Evolutionary conservation across 2,329 filamentous ascomycete species (phyloP).

Genomic region (Cyclaneusma minus): DNA sequence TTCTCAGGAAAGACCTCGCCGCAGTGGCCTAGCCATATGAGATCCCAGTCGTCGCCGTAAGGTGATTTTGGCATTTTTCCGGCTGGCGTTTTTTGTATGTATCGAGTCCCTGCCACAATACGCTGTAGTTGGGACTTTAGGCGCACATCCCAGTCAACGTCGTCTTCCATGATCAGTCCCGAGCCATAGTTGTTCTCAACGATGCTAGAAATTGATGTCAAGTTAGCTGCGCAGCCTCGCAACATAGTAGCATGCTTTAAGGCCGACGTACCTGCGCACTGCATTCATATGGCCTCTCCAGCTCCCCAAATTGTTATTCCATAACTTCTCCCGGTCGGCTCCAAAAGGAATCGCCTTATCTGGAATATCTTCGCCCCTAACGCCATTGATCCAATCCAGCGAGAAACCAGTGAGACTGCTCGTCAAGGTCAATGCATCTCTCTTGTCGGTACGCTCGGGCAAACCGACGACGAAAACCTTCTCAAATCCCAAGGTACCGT

Average conservation of each 20-base stretch:
- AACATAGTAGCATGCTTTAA: too few relatives aligned
- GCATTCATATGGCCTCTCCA: conserved; percentile 26
- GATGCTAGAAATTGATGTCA: conserved; percentile 12
- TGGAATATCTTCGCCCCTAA: conserved; percentile 22
- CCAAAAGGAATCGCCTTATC: conserved; percentile 25
- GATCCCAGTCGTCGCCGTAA: conserved; percentile 21
- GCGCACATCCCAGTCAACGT: conserved; percentile 27
- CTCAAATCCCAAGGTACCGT: too few relatives aligned
- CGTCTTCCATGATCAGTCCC: conserved; percentile 27
- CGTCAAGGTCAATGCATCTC: conserved; percentile 29
- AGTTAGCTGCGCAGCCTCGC: not conserved
- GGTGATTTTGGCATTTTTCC: conserved; percentile 8
- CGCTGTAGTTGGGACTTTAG: conserved; percentile 18
- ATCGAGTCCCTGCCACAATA: conserved; percentile 11
- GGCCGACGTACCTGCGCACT: conserved; percentile 15
- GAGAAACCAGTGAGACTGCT: conserved; percentile 25
- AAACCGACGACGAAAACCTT: conserved; percentile 30
- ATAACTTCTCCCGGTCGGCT: conserved; percentile 8
- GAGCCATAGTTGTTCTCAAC: conserved; percentile 19
- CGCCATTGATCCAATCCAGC: conserved; percentile 27
- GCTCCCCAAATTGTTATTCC: conserved; percentile 22
- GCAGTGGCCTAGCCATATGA: conserved; percentile 23
- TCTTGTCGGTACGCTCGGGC: conserved; percentile 30
- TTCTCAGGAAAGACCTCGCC: conserved; percentile 9
- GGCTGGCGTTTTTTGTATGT: conserved; percentile 4